Percentiles rank a stretch among this genome's conserved stretches.
phyloP scores from a whole-genome alignment of 2,329 filamentous ascomycete genomes.

The Pseudogymnoascus sp. region DNA sequence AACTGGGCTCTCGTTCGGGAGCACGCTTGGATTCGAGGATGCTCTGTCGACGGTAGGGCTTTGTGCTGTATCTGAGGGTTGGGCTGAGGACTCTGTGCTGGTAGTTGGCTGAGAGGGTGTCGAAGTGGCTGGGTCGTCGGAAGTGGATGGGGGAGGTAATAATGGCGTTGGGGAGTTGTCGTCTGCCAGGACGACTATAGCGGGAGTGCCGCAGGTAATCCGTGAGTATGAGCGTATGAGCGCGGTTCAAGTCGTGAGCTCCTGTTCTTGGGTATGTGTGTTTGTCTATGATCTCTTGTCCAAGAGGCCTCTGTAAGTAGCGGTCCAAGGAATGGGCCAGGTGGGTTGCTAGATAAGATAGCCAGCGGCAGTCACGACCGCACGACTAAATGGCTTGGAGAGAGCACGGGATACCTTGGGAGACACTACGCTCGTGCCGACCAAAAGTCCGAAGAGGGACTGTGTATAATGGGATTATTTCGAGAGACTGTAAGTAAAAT shows the following conservation, averaged over 20 bases:
- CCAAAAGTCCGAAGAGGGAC: neutral
- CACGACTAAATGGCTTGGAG: neutral
- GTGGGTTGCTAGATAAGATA: slow-evolving; percentile 4
- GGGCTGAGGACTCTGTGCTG: slow-evolving; percentile 39
- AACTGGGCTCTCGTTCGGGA: slow-evolving; percentile 21
- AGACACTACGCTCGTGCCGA: neutral
- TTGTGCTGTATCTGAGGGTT: slow-evolving; percentile 23
- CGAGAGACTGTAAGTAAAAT: neutral
- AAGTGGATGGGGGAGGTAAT: slow-evolving; percentile 53
- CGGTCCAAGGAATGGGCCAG: neutral
- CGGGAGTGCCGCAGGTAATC: slow-evolving; percentile 37
- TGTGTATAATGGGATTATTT: neutral
- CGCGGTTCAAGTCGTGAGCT: neutral
- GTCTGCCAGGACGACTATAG: slow-evolving; percentile 66
- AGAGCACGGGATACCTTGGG: slow-evolving; percentile 6
- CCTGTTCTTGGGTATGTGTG: neutral
- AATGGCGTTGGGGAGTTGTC: slow-evolving; percentile 45
- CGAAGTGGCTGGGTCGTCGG: slow-evolving; percentile 59
- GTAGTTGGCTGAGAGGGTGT: slow-evolving; percentile 42
- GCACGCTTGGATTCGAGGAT: slow-evolving; percentile 21
- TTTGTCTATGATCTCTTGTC: neutral
- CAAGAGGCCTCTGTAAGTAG: neutral
- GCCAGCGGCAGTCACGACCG: neutral
- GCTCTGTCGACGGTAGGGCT: slow-evolving; percentile 15
- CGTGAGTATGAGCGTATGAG: slow-evolving; percentile 9